Evolutionary conservation across 345 rosid species (phyloP).

Genomic region (Arabidopsis arenosa): DNA sequence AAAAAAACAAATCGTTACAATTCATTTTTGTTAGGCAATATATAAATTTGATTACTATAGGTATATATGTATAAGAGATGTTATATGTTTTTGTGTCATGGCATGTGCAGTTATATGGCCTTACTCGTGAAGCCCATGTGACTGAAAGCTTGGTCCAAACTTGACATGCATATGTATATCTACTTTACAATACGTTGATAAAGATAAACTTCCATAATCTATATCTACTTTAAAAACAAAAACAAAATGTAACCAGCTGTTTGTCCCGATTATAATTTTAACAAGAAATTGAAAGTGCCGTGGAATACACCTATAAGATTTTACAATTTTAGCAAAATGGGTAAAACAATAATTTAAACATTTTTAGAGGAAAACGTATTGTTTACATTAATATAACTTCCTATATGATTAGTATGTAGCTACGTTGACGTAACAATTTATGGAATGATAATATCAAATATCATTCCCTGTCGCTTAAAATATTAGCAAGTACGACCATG

Average conservation of each 20-base stretch:
- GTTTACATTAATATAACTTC: too few species aligned
- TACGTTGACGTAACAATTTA: conserved; percentile 12
- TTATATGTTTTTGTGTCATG: conserved; percentile 57
- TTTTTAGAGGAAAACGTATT: not conserved
- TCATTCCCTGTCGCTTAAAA: conserved; percentile 27
- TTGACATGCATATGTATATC: conserved; percentile 17
- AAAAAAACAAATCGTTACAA: not conserved
- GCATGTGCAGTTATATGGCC: conserved; percentile 58
- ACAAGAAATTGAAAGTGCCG: not conserved
- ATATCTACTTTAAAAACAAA: not conserved
- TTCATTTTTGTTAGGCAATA: conserved; percentile 9
- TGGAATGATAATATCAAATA: not conserved
- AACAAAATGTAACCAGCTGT: not conserved
- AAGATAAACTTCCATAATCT: not conserved
- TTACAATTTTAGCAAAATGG: not conserved
- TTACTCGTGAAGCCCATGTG: conserved; percentile 70
- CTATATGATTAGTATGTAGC: conserved; percentile 6
- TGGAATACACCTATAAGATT: not conserved
- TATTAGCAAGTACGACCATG: conserved; percentile 22
- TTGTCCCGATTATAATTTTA: not conserved
- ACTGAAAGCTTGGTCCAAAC: conserved; percentile 50
- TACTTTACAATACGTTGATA: conserved; percentile 15
- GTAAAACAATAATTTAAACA: too few species aligned
- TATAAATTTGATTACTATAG: conserved; percentile 11
- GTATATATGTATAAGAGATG: conserved; percentile 49